phyloP scores from a whole-genome alignment of 352 stramenopile species.

The Phytopythium ostracodes region DNA sequence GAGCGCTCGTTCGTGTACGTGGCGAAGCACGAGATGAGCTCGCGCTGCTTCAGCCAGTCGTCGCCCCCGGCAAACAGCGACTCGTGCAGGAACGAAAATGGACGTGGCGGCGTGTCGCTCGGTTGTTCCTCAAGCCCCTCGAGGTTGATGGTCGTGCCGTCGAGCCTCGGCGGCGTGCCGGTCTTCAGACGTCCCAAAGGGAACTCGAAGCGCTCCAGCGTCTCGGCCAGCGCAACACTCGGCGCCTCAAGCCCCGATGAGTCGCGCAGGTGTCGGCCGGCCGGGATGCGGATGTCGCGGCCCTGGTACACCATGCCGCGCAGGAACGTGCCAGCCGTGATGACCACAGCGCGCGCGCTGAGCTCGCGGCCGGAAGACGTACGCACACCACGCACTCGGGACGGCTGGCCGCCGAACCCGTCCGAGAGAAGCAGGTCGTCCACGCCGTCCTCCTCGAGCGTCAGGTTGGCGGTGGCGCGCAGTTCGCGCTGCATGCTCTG shows the following conservation, averaged over 20 bases:
- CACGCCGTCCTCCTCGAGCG: constrained; percentile 92
- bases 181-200: constrained; percentile 95
- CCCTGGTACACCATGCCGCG: constrained; percentile 96
- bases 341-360: constrained; percentile 75
- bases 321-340: constrained; percentile 98
- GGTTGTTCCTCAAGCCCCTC: constrained; percentile 89
- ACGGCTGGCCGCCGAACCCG: constrained; percentile 34
- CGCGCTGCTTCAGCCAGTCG: constrained; percentile 26
- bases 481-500: constrained; percentile 90
- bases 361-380: constrained; percentile 55
- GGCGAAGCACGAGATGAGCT: constrained; percentile 91
- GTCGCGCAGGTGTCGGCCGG: constrained; percentile 90
- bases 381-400: constrained; percentile 58
- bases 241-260: constrained; percentile 90
- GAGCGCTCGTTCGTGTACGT: constrained; percentile 96
- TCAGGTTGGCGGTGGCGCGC: constrained; percentile 78
- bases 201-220: constrained; percentile 91
- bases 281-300: constrained; percentile 86
- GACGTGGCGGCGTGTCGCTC: constrained; percentile 86
- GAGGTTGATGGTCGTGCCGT: constrained; percentile 95
- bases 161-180: constrained; percentile 95
- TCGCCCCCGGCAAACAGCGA: constrained; percentile 22
- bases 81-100: constrained; percentile 96
- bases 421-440: constrained; percentile 91
- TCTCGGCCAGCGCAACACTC: constrained; percentile 92